These are phyloP conservation scores for Grosmannia clavigera DNA, from an alignment of 2,329 filamentous ascomycete species.

Conservation along the genomic window DNA sequence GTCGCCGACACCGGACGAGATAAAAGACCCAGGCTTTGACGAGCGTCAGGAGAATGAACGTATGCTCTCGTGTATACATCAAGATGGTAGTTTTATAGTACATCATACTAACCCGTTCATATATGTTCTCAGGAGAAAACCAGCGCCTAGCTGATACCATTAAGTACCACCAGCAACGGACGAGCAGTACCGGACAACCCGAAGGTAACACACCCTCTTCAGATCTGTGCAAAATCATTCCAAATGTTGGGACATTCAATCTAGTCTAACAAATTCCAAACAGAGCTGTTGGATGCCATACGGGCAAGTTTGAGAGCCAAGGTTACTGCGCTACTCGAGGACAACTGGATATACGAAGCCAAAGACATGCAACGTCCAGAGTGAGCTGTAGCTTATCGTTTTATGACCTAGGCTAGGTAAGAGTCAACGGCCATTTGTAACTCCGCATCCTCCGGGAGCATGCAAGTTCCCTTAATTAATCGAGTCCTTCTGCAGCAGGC, in stretches of 20 bases:
- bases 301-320: conserved; percentile 59
- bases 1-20: conserved; percentile 38
- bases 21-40: conserved; percentile 42
- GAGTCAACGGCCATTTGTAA: neutral
- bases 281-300: conserved; percentile 59
- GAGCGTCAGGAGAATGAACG: conserved; percentile 45
- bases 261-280: neutral
- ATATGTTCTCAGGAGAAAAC: conserved; percentile 34
- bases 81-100: neutral
- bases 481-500: conserved; percentile 46
- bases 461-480: conserved; percentile 25
- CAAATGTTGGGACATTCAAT: too few species aligned
- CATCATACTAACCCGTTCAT: neutral
- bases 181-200: conserved; percentile 45
- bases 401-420: neutral
- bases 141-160: conserved; percentile 49
- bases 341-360: conserved; percentile 84
- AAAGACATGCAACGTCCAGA: conserved; percentile 38
- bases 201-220: conserved; percentile 38
- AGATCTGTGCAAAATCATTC: too few species aligned
- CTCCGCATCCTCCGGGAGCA: neutral
- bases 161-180: conserved; percentile 46
- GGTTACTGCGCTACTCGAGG: conserved; percentile 62
- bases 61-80: conserved; percentile 18
- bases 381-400: conserved; percentile 7